phyloP scores from a whole-genome alignment of 805 yeast species.

The Candida taoyuanica region DNA sequence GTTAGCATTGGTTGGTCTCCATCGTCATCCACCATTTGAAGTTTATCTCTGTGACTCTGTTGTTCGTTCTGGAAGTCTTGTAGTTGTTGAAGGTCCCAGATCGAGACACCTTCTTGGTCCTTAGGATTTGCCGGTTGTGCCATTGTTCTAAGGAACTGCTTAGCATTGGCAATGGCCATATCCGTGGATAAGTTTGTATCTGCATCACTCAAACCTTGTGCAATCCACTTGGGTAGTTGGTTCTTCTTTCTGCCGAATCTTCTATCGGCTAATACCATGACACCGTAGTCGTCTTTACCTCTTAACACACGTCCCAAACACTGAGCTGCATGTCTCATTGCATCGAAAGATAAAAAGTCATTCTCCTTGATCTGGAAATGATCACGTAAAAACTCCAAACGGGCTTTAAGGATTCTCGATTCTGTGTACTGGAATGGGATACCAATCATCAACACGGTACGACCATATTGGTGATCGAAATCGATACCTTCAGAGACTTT shows the following conservation, averaged over 20 bases:
- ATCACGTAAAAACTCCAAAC: slow-evolving; percentile 89
- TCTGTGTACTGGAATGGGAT: slow-evolving; percentile 99
- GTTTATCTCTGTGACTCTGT: slow-evolving; percentile 17
- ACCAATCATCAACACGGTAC: slow-evolving; percentile 97
- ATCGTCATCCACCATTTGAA: slow-evolving; percentile 19
- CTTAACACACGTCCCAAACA: slow-evolving; percentile 95
- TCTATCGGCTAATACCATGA: slow-evolving; percentile 96
- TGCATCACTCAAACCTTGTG: slow-evolving; percentile 87
- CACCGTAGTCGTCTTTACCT: slow-evolving; percentile 98
- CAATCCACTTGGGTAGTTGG: slow-evolving; percentile 96
- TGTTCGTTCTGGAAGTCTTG: slow-evolving; percentile 53
- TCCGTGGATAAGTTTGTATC: slow-evolving; percentile 92
- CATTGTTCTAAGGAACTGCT: slow-evolving; percentile 83
- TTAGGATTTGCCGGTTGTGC: slow-evolving; percentile 90
- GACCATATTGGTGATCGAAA: slow-evolving; percentile 97
- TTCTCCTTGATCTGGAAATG: slow-evolving; percentile 90
- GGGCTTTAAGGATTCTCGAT: slow-evolving; percentile 90
- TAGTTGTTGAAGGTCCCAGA: slow-evolving; percentile 79
- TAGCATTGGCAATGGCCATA: slow-evolving; percentile 94
- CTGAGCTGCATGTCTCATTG: slow-evolving; percentile 99
- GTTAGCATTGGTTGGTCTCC: slow-evolving; percentile 28
- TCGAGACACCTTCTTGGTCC: slow-evolving; percentile 92
- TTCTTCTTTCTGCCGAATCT: slow-evolving; percentile 80
- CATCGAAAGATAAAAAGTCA: slow-evolving; percentile 95
- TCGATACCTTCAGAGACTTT: slow-evolving; percentile 98